These are phyloP conservation scores for Shiraia sp. DNA, from an alignment of 2,329 filamentous ascomycete species.

Conservation along the genomic window DNA sequence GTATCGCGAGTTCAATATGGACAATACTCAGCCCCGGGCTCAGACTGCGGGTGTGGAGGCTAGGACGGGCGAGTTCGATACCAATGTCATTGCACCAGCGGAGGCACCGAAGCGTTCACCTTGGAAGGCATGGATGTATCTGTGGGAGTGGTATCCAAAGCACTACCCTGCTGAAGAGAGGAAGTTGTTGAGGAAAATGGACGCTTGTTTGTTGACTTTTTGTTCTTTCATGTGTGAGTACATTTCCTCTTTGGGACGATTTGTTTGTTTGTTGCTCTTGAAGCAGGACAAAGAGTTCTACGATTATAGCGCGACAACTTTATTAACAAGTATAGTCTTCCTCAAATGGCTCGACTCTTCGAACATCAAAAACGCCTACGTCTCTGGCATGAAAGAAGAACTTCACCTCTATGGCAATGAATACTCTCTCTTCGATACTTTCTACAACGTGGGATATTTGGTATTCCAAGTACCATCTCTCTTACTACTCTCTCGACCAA, in stretches of 20 bases:
- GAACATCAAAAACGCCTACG: constrained; percentile 52
- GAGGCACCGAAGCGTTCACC: constrained; percentile 42
- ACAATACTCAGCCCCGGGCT: constrained; percentile 25
- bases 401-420: constrained; percentile 57
- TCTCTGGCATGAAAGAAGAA: constrained; percentile 42
- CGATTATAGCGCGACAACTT: background rate
- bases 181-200: constrained; percentile 40
- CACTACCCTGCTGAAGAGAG: constrained; percentile 42
- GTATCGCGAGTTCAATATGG: constrained; percentile 8
- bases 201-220: constrained; percentile 42
- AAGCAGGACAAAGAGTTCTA: too few species aligned
- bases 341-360: constrained; percentile 44
- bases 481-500: constrained; percentile 44
- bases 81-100: constrained; percentile 36
- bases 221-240: constrained; percentile 45
- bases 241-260: too few species aligned
- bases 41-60: constrained; percentile 22
- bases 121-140: constrained; percentile 45
- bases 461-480: constrained; percentile 46
- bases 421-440: constrained; percentile 57
- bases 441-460: constrained; percentile 46
- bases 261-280: too few species aligned
- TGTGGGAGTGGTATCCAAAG: constrained; percentile 45
- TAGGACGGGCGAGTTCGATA: constrained; percentile 26
- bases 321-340: constrained; percentile 33